Base-by-base conservation (phyloP, 106 monocot species). In the Posidonia australis region DNA sequence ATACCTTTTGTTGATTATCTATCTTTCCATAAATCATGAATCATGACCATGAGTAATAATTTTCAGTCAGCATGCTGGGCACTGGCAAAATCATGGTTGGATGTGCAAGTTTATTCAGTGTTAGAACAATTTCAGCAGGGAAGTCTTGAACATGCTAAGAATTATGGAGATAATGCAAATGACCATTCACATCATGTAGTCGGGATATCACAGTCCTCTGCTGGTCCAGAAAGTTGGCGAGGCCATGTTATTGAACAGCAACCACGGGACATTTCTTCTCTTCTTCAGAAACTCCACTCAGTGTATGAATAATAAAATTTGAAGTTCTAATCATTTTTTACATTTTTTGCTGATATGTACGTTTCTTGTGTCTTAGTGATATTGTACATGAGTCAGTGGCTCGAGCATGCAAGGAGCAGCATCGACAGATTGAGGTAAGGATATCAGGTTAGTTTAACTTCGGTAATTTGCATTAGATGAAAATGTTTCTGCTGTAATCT, bases 1-100 rank as follows among this genome's bases (percentile, higher is more conserved):
- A 36, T 36, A 36, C 36, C 7, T 36, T 7, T 4, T 36, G 36
- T 4, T 36, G 2, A 36, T 24, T 58, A 5, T 28, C 22, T 27
- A 58, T 24, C 27, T 58, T 30, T 58, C 27, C 20, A 13, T 17
- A 30, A 5, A 9, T n/a, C 18, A 27, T 27, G 9, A 24, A 27
- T 47, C 28, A 27, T 54, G 26, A 4, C 57, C 57, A 57, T 27
- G 23, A 57, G 26, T 20, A 46, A 64, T 46, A 46, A 2, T 64
- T 64, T 64, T 64, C 74, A 94, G 90, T 96, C 96, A 60, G 96
- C 96, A 58, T 96, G 90, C 75, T 96, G 96, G 96, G 96, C 96
- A 45, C 84, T 96, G 80, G 74, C 84, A 58, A 96, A 87, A 46
- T 86, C 84, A 59, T 96, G 96, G 96, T 76, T 96, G 70, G 96